phyloP scores from a whole-genome alignment of 495 filamentous ascomycete species.

The Schizothecium vesticola region DNA sequence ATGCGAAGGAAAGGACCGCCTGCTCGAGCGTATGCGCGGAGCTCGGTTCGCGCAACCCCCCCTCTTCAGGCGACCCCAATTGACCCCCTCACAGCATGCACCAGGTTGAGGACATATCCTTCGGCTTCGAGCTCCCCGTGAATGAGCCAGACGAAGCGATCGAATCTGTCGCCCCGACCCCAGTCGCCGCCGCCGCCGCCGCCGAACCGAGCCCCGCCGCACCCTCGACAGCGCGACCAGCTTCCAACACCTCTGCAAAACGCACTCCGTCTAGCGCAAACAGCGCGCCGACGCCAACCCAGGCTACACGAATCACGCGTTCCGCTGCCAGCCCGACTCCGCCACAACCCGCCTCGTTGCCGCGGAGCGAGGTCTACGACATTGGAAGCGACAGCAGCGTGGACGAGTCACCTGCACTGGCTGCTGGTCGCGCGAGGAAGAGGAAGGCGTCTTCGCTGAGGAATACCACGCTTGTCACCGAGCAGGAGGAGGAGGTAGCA shows the following conservation, averaged over 20 bases:
- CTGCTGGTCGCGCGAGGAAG: background rate
- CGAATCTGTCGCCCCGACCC: background rate
- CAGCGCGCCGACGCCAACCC: constrained; percentile 10
- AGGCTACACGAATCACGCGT: background rate
- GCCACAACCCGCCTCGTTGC: background rate
- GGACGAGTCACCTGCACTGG: background rate
- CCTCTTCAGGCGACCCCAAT: background rate
- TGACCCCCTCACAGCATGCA: constrained; percentile 28
- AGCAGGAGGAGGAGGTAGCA: background rate
- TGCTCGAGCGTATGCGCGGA: constrained; percentile 48
- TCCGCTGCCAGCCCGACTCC: constrained; percentile 1
- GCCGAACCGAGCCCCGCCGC: constrained; percentile 14
- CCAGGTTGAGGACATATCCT: constrained; percentile 43
- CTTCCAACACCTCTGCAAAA: constrained; percentile 40
- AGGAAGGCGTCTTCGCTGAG: background rate
- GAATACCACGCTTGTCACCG: background rate
- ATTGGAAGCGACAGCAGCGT: constrained; percentile 16
- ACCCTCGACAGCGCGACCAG: constrained; percentile 23
- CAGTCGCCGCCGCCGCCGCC: background rate
- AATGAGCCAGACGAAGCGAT: constrained; percentile 16
- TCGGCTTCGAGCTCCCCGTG: constrained; percentile 39
- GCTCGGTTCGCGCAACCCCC: constrained; percentile 34
- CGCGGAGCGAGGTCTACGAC: constrained; percentile 16
- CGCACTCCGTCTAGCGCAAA: constrained; percentile 15
- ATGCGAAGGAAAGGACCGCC: constrained; percentile 39